Base-by-base conservation (phyloP, 2,329 filamentous ascomycete species). In the Camptophora hylomeconis region DNA sequence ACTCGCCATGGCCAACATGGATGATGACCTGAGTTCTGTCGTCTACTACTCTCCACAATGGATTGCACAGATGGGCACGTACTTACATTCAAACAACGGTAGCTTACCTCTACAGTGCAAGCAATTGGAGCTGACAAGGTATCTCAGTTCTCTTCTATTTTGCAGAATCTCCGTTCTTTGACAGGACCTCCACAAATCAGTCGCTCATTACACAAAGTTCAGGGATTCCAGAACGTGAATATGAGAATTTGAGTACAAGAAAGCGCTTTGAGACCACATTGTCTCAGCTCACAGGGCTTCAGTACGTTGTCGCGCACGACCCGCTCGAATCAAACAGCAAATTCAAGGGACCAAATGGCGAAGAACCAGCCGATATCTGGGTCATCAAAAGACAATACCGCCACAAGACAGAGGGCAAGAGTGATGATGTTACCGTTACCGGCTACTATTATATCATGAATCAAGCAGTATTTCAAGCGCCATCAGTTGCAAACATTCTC, bases 391-490 rank as follows among this genome's bases (percentile, higher is more conserved):
- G 72, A 41, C 70, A 75, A 46, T 56, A 54, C 30, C 53, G 67
- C 26, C 53, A 54, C 33, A 64, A 65, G 42, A 50, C 50, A 17
- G 45, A 41, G 10, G 53, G 53, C 2, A 39, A 43, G 12, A 52
- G 59, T 20, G 62, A 65, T 46, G 61, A 69, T 32, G 54, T 69
- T 16, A 60, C 58, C 16, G 56, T 69, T 5, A 50, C 74, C 25
- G 65, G 60, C 8, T 70, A 67, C 3, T 76, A 69, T 48, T 76
- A 69, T 44, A 58, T 72, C 7, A 60, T 74, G n/a, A 69, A 67
- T 1, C 65, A 70, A 30, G 62, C 60, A 27, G 61, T 76, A 22
- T 70, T 69, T 42, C 71, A 73, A 60, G 71, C 72, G 8, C 71
- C 72, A 2, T 69, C 65, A 7, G 56, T 75, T 28, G 60, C 63